Evolutionary conservation across 106 monocot species (phyloP).

Genomic region (Acorus gramineus): DNA sequence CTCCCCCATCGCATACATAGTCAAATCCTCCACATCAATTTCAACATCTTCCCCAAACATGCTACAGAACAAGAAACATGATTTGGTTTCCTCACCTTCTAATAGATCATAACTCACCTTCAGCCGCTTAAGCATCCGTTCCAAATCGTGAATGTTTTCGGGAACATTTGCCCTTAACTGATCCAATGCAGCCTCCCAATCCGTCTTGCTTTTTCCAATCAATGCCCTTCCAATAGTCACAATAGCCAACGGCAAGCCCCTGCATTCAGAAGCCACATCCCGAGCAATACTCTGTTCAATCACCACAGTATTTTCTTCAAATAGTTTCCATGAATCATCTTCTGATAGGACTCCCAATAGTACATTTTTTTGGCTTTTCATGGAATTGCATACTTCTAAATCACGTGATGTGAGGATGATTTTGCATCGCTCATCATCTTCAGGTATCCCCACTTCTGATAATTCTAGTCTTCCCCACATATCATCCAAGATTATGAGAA

Average conservation of each 20-base stretch:
- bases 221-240: conserved; percentile 25
- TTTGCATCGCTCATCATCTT: conserved; percentile 11
- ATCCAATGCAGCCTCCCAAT: conserved; percentile 11
- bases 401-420: conserved; percentile 12
- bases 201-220: background rate
- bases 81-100: conserved; percentile 1
- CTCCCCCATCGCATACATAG: conserved; percentile 13
- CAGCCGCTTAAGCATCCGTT: conserved; percentile 12
- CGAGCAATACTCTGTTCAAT: conserved; percentile 4
- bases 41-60: conserved; percentile 16
- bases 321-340: conserved; percentile 24
- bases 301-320: conserved; percentile 14
- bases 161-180: conserved; percentile 16
- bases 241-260: conserved; percentile 18
- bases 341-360: conserved; percentile 12
- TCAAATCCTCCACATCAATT: conserved; percentile 23
- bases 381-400: conserved; percentile 9
- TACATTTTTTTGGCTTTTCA: conserved; percentile 1
- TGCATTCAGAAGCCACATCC: conserved; percentile 13
- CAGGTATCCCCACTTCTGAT: conserved; percentile 14
- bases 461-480: conserved; percentile 18
- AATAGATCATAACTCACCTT: conserved; percentile 14
- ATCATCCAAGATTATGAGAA: conserved; percentile 35
- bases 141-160: conserved; percentile 7
- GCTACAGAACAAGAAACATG: conserved; percentile 18